A percentile compares a stretch with the other conserved stretches of the same genome.
Conservation (phyloP, 305 asterid species). For the Fraxinus sp. region DNA sequence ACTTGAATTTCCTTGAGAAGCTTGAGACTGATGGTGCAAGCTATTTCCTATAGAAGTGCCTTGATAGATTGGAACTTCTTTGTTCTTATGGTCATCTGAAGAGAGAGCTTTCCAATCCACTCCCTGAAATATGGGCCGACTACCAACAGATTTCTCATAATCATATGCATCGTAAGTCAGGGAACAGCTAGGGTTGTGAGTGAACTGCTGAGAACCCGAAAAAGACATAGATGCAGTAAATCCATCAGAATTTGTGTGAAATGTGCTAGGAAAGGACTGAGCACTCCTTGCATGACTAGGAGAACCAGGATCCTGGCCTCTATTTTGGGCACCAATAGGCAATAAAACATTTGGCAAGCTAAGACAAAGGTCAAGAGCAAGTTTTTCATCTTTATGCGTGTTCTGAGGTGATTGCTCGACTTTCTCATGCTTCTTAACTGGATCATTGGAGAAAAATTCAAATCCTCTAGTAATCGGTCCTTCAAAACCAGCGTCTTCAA, state of each 20-base stretch:
- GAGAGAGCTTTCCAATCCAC: conserved; percentile 95
- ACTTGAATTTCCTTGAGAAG: conserved; percentile 56
- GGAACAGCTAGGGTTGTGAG: conserved; percentile 96
- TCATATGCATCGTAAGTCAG: conserved; percentile 68
- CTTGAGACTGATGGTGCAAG: conserved; percentile 46
- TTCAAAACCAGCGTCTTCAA: conserved; percentile 53
- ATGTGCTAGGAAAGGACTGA: conserved; percentile 82
- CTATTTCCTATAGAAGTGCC: conserved; percentile 50
- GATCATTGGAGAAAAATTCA: conserved; percentile 76
- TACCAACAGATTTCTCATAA: conserved; percentile 84
- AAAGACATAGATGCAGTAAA: conserved; percentile 89
- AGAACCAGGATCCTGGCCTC: conserved; percentile 68
- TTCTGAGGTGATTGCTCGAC: conserved; percentile 39
- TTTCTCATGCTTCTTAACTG: conserved; percentile 65
- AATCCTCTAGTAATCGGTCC: conserved; percentile 74
- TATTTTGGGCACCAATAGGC: conserved; percentile 65
- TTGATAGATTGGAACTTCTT: conserved; percentile 49
- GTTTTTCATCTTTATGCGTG: conserved; percentile 68
- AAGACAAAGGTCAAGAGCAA: conserved; percentile 92
- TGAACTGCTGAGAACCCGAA: conserved; percentile 91
- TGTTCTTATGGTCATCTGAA: conserved; percentile 55
- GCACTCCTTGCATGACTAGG: conserved; percentile 82
- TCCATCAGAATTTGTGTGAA: conserved; percentile 75
- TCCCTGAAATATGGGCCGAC: conserved; percentile 89
- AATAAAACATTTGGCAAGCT: conserved; percentile 90